Percentiles rank a stretch among this genome's conserved stretches.
Conservation (phyloP, 1,284 basidiomycete genomes). For the Puccinia sorghi region DNA sequence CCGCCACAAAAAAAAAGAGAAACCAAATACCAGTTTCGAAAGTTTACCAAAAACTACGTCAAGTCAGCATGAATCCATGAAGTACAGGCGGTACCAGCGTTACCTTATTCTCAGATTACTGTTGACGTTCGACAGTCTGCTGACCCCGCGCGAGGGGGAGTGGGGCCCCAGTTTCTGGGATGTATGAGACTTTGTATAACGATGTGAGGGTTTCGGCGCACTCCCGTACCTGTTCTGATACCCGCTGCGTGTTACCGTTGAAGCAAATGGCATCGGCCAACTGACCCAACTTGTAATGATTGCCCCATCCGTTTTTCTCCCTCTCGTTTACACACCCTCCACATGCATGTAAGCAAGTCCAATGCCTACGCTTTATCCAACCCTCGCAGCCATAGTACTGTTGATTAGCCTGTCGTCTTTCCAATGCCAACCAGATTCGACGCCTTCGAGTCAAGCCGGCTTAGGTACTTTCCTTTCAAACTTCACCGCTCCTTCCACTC, state of each 20-base stretch:
- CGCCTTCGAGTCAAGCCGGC: neutral
- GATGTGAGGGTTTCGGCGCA: too few species aligned
- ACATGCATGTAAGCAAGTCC: neutral
- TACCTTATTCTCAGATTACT: too few species aligned
- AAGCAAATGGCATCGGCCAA: neutral
- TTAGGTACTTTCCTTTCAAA: conserved; percentile 2
- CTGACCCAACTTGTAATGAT: neutral
- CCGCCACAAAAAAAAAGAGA: too few species aligned
- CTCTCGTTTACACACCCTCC: neutral
- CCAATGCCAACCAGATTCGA: neutral
- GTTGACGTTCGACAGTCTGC: too few species aligned
- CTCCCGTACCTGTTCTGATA: too few species aligned
- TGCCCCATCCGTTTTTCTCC: neutral
- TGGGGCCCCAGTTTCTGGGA: too few species aligned
- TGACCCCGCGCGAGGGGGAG: too few species aligned
- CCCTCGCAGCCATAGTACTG: neutral
- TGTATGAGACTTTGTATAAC: too few species aligned
- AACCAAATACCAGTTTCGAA: too few species aligned
- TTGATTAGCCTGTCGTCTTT: neutral
- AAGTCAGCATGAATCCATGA: too few species aligned
- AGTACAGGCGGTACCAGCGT: too few species aligned
- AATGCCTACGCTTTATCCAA: neutral
- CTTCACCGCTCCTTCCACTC: neutral
- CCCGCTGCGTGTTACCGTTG: neutral
- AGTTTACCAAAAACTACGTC: too few species aligned